phyloP scores from a whole-genome alignment of 129 eudicot genomes.

The Ambrosia trifida region DNA sequence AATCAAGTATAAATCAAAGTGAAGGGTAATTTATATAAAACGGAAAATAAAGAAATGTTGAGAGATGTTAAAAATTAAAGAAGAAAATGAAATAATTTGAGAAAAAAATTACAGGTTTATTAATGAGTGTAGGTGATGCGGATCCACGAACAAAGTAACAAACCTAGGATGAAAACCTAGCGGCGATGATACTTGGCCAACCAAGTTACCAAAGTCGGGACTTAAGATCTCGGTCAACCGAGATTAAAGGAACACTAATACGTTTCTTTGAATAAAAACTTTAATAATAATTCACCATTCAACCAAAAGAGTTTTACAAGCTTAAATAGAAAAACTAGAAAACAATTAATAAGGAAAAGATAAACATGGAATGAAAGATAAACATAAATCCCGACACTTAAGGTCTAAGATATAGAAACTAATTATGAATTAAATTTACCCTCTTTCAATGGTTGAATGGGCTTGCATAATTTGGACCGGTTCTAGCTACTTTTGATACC shows the following conservation, averaged over 20 bases:
- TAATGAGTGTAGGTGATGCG: no score
- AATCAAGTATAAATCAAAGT: no score
- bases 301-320: background rate
- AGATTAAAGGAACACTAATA: background rate
- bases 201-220: background rate
- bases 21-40: no score
- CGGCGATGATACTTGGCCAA: constrained; percentile 22
- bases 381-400: background rate
- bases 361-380: background rate
- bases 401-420: background rate
- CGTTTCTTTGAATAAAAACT: background rate
- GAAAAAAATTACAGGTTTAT: no score
- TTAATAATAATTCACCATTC: background rate
- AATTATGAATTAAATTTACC: background rate
- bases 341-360: background rate
- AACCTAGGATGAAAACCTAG: constrained; percentile 16
- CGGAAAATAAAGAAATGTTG: no score
- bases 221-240: background rate
- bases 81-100: no score
- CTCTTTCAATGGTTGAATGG: background rate
- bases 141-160: background rate
- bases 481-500: background rate
- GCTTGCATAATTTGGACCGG: background rate
- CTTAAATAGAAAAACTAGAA: background rate
- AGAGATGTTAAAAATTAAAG: no score